These are phyloP conservation scores for Puccinia triticina DNA, from an alignment of 1,284 basidiomycete genomes.

Conservation along the genomic window DNA sequence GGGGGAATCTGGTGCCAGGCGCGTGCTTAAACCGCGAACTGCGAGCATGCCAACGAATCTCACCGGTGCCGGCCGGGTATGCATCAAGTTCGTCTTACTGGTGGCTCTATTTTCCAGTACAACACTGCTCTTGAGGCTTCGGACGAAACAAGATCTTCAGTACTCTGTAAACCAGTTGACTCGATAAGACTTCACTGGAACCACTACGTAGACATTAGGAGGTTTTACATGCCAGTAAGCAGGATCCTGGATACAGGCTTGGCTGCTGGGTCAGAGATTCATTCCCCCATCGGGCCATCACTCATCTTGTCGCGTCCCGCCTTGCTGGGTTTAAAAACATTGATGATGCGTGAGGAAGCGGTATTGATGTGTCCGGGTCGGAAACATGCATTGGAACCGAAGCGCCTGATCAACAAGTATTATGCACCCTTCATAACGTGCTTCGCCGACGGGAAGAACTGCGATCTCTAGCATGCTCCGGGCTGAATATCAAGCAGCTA, in stretches of 20 bases:
- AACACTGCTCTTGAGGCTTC: background rate
- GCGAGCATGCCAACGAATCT: background rate
- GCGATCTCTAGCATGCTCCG: background rate
- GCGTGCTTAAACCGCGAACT: background rate
- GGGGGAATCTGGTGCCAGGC: background rate
- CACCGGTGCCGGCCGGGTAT: background rate
- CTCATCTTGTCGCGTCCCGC: slow-evolving; percentile 7
- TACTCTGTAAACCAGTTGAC: background rate
- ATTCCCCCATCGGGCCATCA: background rate
- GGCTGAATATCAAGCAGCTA: background rate
- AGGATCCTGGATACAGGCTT: slow-evolving; percentile 1
- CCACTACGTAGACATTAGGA: background rate
- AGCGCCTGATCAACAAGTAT: background rate
- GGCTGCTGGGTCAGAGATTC: background rate
- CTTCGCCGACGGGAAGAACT: slow-evolving; percentile 2
- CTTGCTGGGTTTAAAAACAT: background rate
- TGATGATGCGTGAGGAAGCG: no score
- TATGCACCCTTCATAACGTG: background rate
- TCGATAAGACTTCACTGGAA: background rate
- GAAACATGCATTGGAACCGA: background rate
- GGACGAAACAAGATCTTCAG: background rate
- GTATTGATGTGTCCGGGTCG: background rate
- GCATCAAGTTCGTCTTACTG: background rate
- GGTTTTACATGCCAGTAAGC: background rate
- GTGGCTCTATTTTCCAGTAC: background rate